Evolutionary conservation across 2,329 filamentous ascomycete genomes (phyloP).

Genomic region (Knoxdaviesia capensis): DNA sequence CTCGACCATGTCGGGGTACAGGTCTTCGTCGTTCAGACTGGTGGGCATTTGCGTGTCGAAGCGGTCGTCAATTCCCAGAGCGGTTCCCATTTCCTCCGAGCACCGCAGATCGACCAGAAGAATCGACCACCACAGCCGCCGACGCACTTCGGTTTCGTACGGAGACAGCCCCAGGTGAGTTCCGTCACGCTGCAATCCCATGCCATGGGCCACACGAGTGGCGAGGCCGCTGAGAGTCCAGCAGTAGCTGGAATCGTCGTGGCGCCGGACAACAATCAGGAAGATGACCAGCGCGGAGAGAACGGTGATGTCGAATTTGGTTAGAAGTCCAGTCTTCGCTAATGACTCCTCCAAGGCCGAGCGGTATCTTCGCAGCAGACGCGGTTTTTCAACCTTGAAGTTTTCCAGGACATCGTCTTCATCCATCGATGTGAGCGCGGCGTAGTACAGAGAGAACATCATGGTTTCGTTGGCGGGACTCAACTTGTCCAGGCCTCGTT

Average conservation of each 20-base stretch:
- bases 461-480: slow-evolving; percentile 34
- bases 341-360: slow-evolving; percentile 36
- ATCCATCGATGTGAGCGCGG: slow-evolving; percentile 26
- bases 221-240: slow-evolving; percentile 39
- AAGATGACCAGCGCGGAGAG: slow-evolving; percentile 39
- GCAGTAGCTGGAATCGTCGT: slow-evolving; percentile 30
- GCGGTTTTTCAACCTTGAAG: slow-evolving; percentile 29
- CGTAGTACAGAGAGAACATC: slow-evolving; percentile 42
- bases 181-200: slow-evolving; percentile 39
- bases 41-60: slow-evolving; percentile 25
- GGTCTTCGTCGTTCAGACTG: slow-evolving; percentile 29
- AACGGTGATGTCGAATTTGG: slow-evolving; percentile 32
- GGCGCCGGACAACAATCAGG: slow-evolving; percentile 23
- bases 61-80: slow-evolving; percentile 18
- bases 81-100: slow-evolving; percentile 29
- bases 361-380: slow-evolving; percentile 25
- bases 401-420: slow-evolving; percentile 21
- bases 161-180: slow-evolving; percentile 28
- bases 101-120: slow-evolving; percentile 33
- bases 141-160: slow-evolving; percentile 38
- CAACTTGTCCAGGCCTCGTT: slow-evolving; percentile 35
- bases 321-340: slow-evolving; percentile 35
- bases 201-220: slow-evolving; percentile 36
- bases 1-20: slow-evolving; percentile 24
- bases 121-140: slow-evolving; percentile 41